Evolutionary conservation across 73 alveolate species (phyloP), one percentile per base, ranked within the genome.

Genomic region (Loxodes magnus): DNA sequence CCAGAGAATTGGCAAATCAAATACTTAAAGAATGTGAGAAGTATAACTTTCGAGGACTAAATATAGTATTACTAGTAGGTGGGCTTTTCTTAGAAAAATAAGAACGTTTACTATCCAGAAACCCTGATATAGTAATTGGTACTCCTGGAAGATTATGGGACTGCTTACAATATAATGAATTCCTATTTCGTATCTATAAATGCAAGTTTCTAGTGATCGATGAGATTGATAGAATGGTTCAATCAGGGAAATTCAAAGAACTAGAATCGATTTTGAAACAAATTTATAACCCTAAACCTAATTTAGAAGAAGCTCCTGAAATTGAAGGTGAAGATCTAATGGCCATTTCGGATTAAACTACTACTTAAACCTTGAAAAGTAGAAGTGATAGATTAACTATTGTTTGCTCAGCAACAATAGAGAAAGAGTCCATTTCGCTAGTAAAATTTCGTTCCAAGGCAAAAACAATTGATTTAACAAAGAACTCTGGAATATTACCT

Each of bases 111-210:
- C 67, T 92, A n/a, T 68, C 77, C 38, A 70, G 79, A 29, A 60
- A 65, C 43, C 99, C 99, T 1, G 74, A 85, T 31, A 81, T 92
- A 12, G 60, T 92, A 25, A 73, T 92, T 14, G 99, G 95, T 19
- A 92, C 99, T 3, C 97, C 97, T 0, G 99, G 99, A 30, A 74
- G 99, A 62, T 62, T 88, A 5, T 92, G 99, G 99, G 97, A 92
- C 71, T 82, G 84, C 64, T 59, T 92, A 41, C 89, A 88, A 53
- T 88, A 78, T 50, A 63, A 84, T 23, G 85, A 79, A 3, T 50
- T 62, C 36, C 54, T 92, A 48, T 73, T 60, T 38, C 59, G 65
- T 44, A 52, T 92, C 17, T 75, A 81, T 30, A 43, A 41, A 52
- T 34, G 84, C 15, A 72, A 81, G 50, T 80, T 76, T 41, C 64